Percentiles rank a stretch among this genome's conserved stretches.
Conservation (phyloP, 768 basidiomycete species). For the Pulveroboletus sp. region DNA sequence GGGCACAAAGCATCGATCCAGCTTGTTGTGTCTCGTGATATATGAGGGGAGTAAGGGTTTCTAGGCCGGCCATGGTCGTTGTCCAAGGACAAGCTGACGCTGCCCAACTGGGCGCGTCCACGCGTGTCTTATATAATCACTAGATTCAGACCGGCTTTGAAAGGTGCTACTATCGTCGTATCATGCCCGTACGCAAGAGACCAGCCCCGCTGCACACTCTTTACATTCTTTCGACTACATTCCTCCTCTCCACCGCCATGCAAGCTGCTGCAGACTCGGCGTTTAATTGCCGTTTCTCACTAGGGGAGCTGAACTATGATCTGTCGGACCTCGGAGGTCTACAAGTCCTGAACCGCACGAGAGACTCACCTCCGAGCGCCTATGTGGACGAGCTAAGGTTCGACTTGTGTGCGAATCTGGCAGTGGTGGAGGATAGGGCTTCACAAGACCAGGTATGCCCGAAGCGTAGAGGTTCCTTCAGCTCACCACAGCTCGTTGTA, state of each 20-base stretch:
- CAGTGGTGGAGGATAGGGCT: conserved; percentile 40
- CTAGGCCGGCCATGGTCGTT: conserved; percentile 53
- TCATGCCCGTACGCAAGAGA: conserved; percentile 23
- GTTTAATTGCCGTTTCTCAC: conserved; percentile 52
- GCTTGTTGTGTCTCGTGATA: conserved; percentile 77
- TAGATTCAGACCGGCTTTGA: conserved; percentile 4
- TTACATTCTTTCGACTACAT: conserved; percentile 8
- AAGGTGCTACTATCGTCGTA: conserved; percentile 1
- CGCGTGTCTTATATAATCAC: conserved; percentile 32
- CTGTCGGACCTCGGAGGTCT: conserved; percentile 52
- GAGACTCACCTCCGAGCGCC: conserved; percentile 59
- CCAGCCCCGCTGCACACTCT: not conserved
- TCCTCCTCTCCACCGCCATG: conserved; percentile 21
- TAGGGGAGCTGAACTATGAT: conserved; percentile 51
- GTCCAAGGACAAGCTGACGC: conserved; percentile 10
- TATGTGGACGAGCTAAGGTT: conserved; percentile 59
- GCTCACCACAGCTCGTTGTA: conserved; percentile 28
- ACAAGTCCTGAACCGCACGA: conserved; percentile 47
- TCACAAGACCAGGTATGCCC: conserved; percentile 65
- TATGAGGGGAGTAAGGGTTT: conserved; percentile 50
- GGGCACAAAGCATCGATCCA: conserved; percentile 83
- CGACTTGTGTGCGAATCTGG: conserved; percentile 63
- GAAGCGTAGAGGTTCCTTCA: not conserved
- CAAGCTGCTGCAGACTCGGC: conserved; percentile 34
- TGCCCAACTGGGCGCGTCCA: conserved; percentile 27